Conservation (phyloP, 495 filamentous ascomycete genomes). For the Trypethelium eluteriae region DNA sequence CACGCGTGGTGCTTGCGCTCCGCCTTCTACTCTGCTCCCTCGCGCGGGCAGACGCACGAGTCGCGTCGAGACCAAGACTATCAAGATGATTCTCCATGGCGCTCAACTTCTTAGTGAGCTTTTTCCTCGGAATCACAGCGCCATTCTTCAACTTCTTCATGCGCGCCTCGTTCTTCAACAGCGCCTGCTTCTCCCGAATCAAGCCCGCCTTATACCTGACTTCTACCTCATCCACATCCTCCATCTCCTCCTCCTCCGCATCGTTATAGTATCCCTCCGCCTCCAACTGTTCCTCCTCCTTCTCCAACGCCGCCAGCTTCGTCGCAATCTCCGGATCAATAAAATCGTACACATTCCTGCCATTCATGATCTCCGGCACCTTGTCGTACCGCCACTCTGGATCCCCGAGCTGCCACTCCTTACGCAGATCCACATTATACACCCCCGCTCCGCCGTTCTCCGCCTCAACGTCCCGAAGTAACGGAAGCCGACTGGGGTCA, state of each 20-base stretch:
- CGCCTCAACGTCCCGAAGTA: slow-evolving; percentile 83
- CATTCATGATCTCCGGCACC: slow-evolving; percentile 85
- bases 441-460: slow-evolving; percentile 92
- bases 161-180: slow-evolving; percentile 85
- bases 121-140: slow-evolving; percentile 74
- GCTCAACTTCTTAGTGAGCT: slow-evolving; percentile 65
- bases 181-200: slow-evolving; percentile 81
- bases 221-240: slow-evolving; percentile 71
- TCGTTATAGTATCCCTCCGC: slow-evolving; percentile 74
- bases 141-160: slow-evolving; percentile 96
- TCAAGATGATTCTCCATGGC: slow-evolving; percentile 79
- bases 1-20: slow-evolving; percentile 43
- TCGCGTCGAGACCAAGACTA: slow-evolving; percentile 74
- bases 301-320: slow-evolving; percentile 83
- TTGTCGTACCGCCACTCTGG: slow-evolving; percentile 92
- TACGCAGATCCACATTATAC: slow-evolving; percentile 83
- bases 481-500: slow-evolving; percentile 68
- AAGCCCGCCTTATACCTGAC: slow-evolving; percentile 83
- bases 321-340: slow-evolving; percentile 93
- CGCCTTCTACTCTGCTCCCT: slow-evolving; percentile 43
- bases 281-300: slow-evolving; percentile 86
- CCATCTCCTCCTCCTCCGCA: slow-evolving; percentile 46
- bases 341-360: slow-evolving; percentile 94
- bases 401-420: slow-evolving; percentile 75
- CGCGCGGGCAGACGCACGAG: slow-evolving; percentile 61